These are phyloP conservation scores for Rhododendron kiyosumense DNA, from an alignment of 148 eudicot genomes.

Conservation along the genomic window DNA sequence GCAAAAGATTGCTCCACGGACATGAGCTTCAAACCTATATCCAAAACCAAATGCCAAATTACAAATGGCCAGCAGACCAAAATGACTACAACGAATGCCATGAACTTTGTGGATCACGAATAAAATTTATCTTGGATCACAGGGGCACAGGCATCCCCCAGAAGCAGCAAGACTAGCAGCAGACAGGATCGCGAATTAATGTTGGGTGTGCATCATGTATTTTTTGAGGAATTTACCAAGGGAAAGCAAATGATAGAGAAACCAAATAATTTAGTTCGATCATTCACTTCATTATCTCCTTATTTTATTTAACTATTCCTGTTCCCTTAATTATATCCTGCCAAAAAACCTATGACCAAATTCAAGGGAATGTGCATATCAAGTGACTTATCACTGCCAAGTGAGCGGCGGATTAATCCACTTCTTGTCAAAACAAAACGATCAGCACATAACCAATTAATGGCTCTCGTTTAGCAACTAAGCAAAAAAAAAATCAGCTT, in stretches of 20 bases:
- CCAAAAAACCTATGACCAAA: not conserved
- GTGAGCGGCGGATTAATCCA: no score
- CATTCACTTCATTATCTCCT: not conserved
- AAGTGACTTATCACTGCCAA: not conserved
- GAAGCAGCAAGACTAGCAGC: no score
- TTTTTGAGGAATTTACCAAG: not conserved
- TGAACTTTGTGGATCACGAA: not conserved
- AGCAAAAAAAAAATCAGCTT: not conserved
- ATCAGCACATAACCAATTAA: not conserved
- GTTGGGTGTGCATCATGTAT: not conserved
- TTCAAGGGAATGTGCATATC: not conserved
- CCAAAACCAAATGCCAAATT: constrained; percentile 6
- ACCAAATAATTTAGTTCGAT: not conserved
- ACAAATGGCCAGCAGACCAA: not conserved
- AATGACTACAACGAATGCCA: not conserved
- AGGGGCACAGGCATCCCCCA: no score
- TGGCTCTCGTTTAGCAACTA: not conserved
- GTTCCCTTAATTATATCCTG: not conserved
- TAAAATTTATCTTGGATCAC: not conserved
- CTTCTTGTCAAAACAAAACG: not conserved
- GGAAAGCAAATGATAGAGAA: not conserved
- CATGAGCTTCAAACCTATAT: constrained; percentile 61
- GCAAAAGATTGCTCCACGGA: constrained; percentile 76
- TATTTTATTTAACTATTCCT: not conserved
- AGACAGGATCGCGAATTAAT: no score